phyloP scores from a whole-genome alignment of 192 early-diverging fungal species.

The Ambispora gerdemannii region DNA sequence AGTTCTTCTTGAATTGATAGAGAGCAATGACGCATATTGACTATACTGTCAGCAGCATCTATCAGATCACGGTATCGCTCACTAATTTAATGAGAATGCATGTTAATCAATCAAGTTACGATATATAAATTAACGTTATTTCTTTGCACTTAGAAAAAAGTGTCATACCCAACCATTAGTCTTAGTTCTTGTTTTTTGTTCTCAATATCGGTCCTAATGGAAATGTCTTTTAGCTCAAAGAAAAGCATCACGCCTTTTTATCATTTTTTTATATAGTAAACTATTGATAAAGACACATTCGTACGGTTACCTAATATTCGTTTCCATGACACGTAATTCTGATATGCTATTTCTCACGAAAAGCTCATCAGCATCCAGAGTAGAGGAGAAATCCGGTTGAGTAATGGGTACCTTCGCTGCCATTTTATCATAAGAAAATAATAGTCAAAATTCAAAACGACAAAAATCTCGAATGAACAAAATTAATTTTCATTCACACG shows the following conservation, averaged over 20 bases:
- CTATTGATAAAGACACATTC: background rate
- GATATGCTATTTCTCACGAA: slow-evolving; percentile 45
- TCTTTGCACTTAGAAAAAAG: no score
- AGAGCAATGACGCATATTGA: slow-evolving; percentile 62
- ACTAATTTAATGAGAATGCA: slow-evolving; percentile 37
- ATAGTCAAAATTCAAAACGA: no score
- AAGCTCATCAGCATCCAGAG: slow-evolving; percentile 40
- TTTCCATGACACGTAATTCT: slow-evolving; percentile 43
- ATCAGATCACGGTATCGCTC: slow-evolving; percentile 86
- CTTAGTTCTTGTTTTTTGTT: slow-evolving; percentile 77
- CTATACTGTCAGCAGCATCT: slow-evolving; percentile 77
- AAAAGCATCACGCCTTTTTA: background rate
- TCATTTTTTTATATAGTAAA: no score
- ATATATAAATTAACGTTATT: no score
- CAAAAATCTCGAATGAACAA: no score
- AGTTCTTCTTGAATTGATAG: slow-evolving; percentile 54
- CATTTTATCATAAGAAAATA: no score
- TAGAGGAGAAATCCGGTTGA: background rate
- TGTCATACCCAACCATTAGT: slow-evolving; percentile 83
- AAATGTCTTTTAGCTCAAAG: background rate
- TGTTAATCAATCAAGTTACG: no score
- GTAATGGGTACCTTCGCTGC: background rate
- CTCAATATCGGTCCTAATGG: slow-evolving; percentile 66
- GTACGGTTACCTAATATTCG: slow-evolving; percentile 42
- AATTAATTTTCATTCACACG: no score